Evolutionary conservation across 495 filamentous ascomycete genomes (phyloP), one percentile per base, ranked within the genome.

Genomic region (Hypoxylon crocopeplum): DNA sequence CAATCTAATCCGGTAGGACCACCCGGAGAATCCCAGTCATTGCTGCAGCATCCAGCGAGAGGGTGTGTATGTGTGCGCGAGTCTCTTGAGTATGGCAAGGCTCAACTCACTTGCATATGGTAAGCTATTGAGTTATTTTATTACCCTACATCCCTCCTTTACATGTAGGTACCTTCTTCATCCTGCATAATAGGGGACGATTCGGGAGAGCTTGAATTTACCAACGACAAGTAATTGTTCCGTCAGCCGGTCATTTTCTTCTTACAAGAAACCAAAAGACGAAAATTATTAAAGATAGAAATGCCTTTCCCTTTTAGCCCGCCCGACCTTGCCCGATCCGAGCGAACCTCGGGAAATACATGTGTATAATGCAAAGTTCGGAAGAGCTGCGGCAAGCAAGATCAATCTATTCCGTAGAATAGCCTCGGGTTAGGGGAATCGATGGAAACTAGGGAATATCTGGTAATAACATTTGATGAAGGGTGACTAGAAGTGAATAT

Each of bases 81-180:
- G 47, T 38, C 52, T 36, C 15, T 29, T 29, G 38, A 19, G 8
- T 3, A 19, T n/a, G 17, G 41, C 22, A 34, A 51, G 30, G 29
- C 40, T 50, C 25, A 30, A 29, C 22, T 48, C 24, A 38, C 24
- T n/a, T n/a, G n/a, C n/a, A n/a, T n/a, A n/a, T n/a, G n/a, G n/a
- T n/a, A n/a, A n/a, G n/a, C n/a, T 19, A 30, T 37, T 62, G 59
- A 62, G 59, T 56, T 45, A 62, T 62, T 62, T 60, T 56, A 39
- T 48, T 32, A 15, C 39, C 36, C 20, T 15, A 15, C 36, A 7
- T 38, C 13, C 46, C 32, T 33, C 46, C 19, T 13, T 19, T 27
- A 15, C 21, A 34, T n/a, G 21, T 45, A 15, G 0, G 13, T 17
- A 36, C 34, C 22, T 32, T 27, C 3, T 27, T 8, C 8, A 27